Evolutionary conservation across 192 early-diverging fungal species (phyloP), one percentile per base, ranked within the genome.

Genomic region (Bifiguratus adelaidae): DNA sequence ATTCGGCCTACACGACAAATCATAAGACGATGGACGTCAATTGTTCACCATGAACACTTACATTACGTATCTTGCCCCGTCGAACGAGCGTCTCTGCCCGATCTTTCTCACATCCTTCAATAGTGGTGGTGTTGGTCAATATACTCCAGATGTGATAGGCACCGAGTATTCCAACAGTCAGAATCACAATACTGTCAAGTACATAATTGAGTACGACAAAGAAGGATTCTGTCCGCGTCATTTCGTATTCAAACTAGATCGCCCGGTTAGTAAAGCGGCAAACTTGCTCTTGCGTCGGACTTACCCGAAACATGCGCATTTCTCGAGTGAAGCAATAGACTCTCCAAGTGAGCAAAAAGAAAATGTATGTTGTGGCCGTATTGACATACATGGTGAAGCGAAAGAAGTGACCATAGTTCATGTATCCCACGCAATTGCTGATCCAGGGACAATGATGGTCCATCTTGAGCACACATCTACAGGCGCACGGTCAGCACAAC

Each of bases 371-470:
- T n/a, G 70, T 66, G 18, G 77, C 54, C 37, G 83, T 41, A 40
- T 71, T 74, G 8, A 87, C 82, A 48, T 75, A 90, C 33, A 63
- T 61, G 35, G 90, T 62, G 63, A 99, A 86, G 3, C 93, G 85
- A 22, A 90, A 42, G 55, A 86, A 85, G 55, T 96, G 80, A 16
- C 73, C 59, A 47, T 80, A 72, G 69, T 91, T 82, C 49, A 49
- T 61, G 60, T 86, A 70, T 38, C 87, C 84, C 46, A 97, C 68
- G 53, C 91, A 94, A 63, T 91, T 84, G 65, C 84, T 77, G 49
- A 93, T 76, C 85, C 88, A 99, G 4, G 92, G 93, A 46, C 88
- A 91, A 51, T 91, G 88, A 51, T 91, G 88, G 45, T 91, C 88
- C 88, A 91, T 88, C 60, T 87, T 91, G 35, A 91, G 75, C 25